phyloP scores from a whole-genome alignment of 164 flowering plant genomes.

The Magnolia changhungtana region DNA sequence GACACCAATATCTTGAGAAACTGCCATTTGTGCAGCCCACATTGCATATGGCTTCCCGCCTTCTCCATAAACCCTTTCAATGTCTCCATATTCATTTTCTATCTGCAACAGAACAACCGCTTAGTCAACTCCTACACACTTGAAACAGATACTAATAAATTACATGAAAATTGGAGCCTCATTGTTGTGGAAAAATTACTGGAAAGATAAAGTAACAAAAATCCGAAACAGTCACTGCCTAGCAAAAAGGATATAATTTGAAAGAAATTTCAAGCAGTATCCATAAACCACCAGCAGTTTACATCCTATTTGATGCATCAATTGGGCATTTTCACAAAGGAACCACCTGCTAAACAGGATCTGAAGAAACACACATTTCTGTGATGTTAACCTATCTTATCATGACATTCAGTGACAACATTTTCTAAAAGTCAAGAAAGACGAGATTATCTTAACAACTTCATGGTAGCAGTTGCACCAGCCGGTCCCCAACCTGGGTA shows the following conservation, averaged over 20 bases:
- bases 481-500: no score
- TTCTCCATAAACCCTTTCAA: conserved; percentile 68
- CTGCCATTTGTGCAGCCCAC: conserved; percentile 97
- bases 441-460: neutral
- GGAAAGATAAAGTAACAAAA: neutral
- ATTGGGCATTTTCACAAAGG: neutral
- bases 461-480: no score
- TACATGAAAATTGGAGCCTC: neutral
- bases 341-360: neutral
- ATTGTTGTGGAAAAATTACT: neutral
- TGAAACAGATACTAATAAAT: neutral
- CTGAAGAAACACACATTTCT: neutral
- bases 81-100: conserved; percentile 93
- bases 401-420: neutral
- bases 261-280: neutral
- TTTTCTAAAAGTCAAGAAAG: neutral
- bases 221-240: neutral
- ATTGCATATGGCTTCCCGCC: conserved; percentile 81
- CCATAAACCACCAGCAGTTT: neutral
- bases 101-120: conserved; percentile 44
- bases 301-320: neutral
- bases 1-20: conserved; percentile 88
- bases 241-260: neutral
- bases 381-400: neutral
- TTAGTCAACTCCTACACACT: neutral